phyloP scores from a whole-genome alignment of 257 asterid species.

The Jacaranda copaia region DNA sequence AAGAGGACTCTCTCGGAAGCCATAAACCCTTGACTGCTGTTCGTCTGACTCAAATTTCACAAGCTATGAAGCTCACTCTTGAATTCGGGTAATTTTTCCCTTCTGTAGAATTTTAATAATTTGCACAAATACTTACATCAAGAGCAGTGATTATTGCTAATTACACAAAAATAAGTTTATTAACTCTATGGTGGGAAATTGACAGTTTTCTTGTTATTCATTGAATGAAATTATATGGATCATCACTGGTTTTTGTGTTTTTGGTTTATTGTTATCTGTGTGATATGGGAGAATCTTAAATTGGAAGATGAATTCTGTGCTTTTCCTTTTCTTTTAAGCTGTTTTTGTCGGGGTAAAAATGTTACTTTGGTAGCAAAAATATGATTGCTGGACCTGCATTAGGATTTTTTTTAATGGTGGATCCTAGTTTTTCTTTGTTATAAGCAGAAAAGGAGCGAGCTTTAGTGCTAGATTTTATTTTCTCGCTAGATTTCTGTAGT shows the following conservation, averaged over 20 bases:
- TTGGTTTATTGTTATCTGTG: not conserved
- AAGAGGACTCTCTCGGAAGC: not conserved
- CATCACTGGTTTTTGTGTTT: not conserved
- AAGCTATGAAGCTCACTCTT: constrained; percentile 77
- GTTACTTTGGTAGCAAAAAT: constrained; percentile 10
- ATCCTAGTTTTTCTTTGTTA: not conserved
- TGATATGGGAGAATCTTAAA: not conserved
- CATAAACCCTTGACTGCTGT: not conserved
- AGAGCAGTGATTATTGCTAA: not conserved
- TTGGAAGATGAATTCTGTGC: not conserved
- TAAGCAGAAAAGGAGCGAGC: constrained; percentile 6
- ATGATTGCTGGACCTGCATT: not conserved
- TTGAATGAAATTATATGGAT: not conserved
- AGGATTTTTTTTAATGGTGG: not conserved
- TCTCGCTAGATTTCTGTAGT: not conserved
- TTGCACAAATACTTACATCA: not conserved
- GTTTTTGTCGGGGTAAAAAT: not conserved
- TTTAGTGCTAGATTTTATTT: constrained; percentile 9
- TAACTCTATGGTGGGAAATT: not conserved
- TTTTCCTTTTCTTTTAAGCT: not conserved
- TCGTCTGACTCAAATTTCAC: not conserved
- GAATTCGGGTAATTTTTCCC: constrained; percentile 74
- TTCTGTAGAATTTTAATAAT: not conserved
- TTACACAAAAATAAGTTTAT: not conserved
- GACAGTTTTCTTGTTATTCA: not conserved